Evolutionary conservation across 228 moss, liverwort and hornwort species (phyloP).

Genomic region (Sphagnum magellanicum): DNA sequence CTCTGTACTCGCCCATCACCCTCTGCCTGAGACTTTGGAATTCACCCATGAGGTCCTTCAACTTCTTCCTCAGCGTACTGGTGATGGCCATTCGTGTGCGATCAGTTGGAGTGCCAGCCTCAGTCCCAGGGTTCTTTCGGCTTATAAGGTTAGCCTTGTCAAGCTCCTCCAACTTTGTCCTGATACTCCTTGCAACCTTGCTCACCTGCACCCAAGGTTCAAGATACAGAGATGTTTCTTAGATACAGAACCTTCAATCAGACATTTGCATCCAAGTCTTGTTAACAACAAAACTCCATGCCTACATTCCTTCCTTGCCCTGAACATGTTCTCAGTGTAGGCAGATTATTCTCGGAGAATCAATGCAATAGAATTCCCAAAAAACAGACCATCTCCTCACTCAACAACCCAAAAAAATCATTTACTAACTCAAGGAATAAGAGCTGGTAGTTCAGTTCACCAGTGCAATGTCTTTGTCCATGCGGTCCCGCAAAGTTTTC

Average conservation of each 20-base stretch:
- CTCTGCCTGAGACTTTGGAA: constrained; percentile 3
- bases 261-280: not conserved
- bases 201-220: not conserved
- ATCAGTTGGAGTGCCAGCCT: constrained; percentile 6
- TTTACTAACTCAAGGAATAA: no score
- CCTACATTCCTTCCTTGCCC: not conserved
- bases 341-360: no score
- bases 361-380: no score
- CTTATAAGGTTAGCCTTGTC: constrained; percentile 5
- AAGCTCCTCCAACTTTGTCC: constrained; percentile 7
- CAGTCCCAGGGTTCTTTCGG: constrained; percentile 2
- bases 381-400: no score
- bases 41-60: constrained; percentile 12
- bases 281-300: not conserved
- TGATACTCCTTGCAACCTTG: constrained; percentile 6
- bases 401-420: not conserved
- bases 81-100: constrained; percentile 8
- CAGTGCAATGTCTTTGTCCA: constrained; percentile 9
- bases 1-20: constrained; percentile 3
- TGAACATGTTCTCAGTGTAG: not conserved
- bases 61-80: constrained; percentile 4
- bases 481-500: constrained; percentile 6
- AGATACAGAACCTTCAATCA: not conserved
- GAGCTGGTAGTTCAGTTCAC: not conserved
- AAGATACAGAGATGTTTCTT: not conserved